Evolutionary conservation across 2,329 filamentous ascomycete genomes (phyloP).

Genomic region (Fusarium fujikuroi): DNA sequence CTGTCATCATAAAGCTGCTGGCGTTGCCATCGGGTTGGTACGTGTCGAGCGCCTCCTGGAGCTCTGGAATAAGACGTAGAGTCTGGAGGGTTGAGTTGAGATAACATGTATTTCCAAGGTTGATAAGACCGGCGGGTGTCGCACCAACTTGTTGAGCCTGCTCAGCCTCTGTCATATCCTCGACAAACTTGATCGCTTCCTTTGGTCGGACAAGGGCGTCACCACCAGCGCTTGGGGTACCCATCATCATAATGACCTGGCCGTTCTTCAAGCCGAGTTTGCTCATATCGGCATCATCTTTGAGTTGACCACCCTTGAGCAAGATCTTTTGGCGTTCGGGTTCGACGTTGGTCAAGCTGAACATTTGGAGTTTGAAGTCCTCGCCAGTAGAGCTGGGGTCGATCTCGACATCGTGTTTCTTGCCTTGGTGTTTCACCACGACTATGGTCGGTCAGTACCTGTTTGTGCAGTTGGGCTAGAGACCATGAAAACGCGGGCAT

Average conservation of each 20-base stretch:
- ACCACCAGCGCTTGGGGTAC: slow-evolving; percentile 78
- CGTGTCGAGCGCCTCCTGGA: slow-evolving; percentile 79
- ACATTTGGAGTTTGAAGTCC: slow-evolving; percentile 95
- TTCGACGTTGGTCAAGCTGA: slow-evolving; percentile 93
- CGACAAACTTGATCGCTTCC: slow-evolving; percentile 86
- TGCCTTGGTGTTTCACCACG: slow-evolving; percentile 93
- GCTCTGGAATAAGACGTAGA: slow-evolving; percentile 86
- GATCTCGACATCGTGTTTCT: slow-evolving; percentile 93
- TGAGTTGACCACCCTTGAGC: slow-evolving; percentile 92
- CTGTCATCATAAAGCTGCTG: slow-evolving; percentile 55
- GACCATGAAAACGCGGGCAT: not conserved
- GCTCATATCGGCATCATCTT: slow-evolving; percentile 90
- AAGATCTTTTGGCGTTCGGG: slow-evolving; percentile 96
- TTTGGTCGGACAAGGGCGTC: slow-evolving; percentile 75
- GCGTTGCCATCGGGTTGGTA: slow-evolving; percentile 60
- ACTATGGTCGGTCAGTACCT: slow-evolving; percentile 63
- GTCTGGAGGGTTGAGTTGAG: slow-evolving; percentile 98
- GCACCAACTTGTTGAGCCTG: slow-evolving; percentile 84
- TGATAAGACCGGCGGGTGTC: slow-evolving; percentile 87
- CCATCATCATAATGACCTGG: slow-evolving; percentile 96
- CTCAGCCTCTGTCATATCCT: slow-evolving; percentile 98
- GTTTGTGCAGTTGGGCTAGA: not conserved
- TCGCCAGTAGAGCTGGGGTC: slow-evolving; percentile 87
- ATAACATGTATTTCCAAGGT: slow-evolving; percentile 98
- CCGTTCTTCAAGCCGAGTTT: slow-evolving; percentile 86